Percentiles rank a stretch among this genome's conserved stretches.
phyloP scores from a whole-genome alignment of 1,284 basidiomycete genomes.

The Phellopilus nigrolimitatus region DNA sequence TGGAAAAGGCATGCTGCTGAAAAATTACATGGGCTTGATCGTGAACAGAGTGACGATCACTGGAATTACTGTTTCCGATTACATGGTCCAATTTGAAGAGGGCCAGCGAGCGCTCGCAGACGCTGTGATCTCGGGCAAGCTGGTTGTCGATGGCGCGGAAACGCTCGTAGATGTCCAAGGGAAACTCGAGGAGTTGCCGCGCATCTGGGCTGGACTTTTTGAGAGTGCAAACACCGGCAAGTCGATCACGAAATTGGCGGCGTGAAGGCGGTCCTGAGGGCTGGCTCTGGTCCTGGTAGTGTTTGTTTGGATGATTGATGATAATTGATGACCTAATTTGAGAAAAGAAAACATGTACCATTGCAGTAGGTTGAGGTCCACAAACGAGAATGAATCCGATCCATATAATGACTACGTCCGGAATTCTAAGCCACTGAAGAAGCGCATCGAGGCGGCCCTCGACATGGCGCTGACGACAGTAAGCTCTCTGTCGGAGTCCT shows the following conservation, averaged over 20 bases:
- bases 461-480: slow-evolving; percentile 90
- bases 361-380: too few relatives aligned
- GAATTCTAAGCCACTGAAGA: slow-evolving; percentile 62
- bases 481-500: slow-evolving; percentile 73
- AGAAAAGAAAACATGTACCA: too few relatives aligned
- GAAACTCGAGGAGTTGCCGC: slow-evolving; percentile 30
- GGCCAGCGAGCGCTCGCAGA: slow-evolving; percentile 21
- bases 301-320: not conserved
- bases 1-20: slow-evolving; percentile 17
- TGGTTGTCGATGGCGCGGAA: slow-evolving; percentile 26
- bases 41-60: slow-evolving; percentile 34
- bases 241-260: slow-evolving; percentile 28
- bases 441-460: slow-evolving; percentile 78
- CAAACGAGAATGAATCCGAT: too few relatives aligned
- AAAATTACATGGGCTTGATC: slow-evolving; percentile 31
- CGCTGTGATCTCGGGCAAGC: too few relatives aligned
- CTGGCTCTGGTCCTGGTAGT: not conserved
- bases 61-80: slow-evolving; percentile 36
- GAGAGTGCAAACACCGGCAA: slow-evolving; percentile 30
- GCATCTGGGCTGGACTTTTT: slow-evolving; percentile 29
- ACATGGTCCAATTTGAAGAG: slow-evolving; percentile 22
- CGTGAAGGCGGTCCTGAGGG: not conserved
- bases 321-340: too few relatives aligned
- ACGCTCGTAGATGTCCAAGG: slow-evolving; percentile 26
- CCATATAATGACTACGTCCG: too few relatives aligned